Evolutionary conservation across 208 protist genomes (phyloP), one percentile per base, ranked within the genome.

Genomic region (Spongospora subterranea): DNA sequence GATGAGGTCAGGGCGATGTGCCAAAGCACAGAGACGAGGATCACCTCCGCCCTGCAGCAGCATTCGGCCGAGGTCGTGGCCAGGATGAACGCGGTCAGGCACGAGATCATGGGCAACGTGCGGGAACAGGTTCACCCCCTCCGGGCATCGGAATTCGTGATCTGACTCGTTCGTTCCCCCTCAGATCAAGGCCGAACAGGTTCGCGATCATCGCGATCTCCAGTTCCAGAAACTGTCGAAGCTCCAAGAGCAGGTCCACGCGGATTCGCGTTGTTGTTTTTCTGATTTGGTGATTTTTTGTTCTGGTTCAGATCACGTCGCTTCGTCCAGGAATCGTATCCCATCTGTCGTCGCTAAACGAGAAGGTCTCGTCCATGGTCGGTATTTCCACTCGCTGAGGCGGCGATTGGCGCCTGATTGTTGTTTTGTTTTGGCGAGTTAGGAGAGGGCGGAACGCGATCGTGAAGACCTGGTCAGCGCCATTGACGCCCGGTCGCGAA

Each of bases 181-280:
- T 17, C 71, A 82, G 71, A 35, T 82, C 17, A n/a, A 35, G 17
- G 35, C 35, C 40, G 71, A 82, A 40, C 17, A 82, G 11, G 13
- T 82, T 43, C n/a, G 35, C 17, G 35, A 82, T 39, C 17, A 6
- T 82, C 71, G 71, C 6, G 71, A 82, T 39, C 35, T 43, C 17
- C 35, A 45, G n/a, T 82, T n/a, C 6, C n/a, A 17, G 6, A 6
- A 35, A 6, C 71, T 82, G 6, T 6, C 35, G 6, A 6, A 45
- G 40, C 71, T 82, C 13, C 71, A 82, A 43, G 71, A 82, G 35
- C 71, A 82, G n/a, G 71, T 65, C 17, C 54, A 65, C n/a, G n/a
- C n/a, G n/a, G n/a, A 29, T 32, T 65, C 71, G 35, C 6, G 71
- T 43, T 82, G 17, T 82, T 82, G 6, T n/a, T 45, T 35, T 43